These are phyloP conservation scores for Lipomyces spencermartinsiae DNA, from an alignment of 805 yeast species.

Conservation along the genomic window DNA sequence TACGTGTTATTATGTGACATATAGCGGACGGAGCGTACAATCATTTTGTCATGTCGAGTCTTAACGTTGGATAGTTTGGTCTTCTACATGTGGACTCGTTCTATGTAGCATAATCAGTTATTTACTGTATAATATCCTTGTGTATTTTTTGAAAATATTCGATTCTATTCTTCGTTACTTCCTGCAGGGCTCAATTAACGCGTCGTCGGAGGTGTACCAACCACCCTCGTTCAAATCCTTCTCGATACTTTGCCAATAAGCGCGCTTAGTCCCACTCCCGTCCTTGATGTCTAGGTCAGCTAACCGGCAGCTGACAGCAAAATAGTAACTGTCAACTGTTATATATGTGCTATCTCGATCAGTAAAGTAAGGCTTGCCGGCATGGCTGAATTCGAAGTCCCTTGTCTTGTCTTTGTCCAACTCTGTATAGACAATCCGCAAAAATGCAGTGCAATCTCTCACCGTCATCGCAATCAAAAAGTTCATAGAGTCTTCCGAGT, in stretches of 20 bases:
- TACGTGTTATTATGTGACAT: not conserved
- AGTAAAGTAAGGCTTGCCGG: not conserved
- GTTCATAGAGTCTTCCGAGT: conserved; percentile 31
- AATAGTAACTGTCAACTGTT: conserved; percentile 38
- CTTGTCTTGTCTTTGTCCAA: not conserved
- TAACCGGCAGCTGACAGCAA: conserved; percentile 50
- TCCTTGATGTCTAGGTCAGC: conserved; percentile 40
- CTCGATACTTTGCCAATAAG: conserved; percentile 58
- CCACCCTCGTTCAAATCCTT: conserved; percentile 25
- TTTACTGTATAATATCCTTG: not conserved
- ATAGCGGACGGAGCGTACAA: not conserved
- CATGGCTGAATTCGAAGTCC: not conserved
- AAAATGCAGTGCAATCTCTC: conserved; percentile 62
- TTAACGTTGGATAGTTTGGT: not conserved
- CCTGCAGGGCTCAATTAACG: not conserved
- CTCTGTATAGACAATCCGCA: conserved; percentile 45
- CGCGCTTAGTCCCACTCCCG: conserved; percentile 45
- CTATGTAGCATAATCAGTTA: not conserved
- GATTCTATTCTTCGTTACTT: not conserved
- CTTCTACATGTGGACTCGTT: not conserved
- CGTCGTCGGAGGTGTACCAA: conserved; percentile 32
- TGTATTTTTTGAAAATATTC: not conserved
- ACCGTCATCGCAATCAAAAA: conserved; percentile 59
- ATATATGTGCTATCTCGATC: not conserved
- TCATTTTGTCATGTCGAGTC: not conserved